Conservation (phyloP, 495 filamentous ascomycete genomes). For the Lineolata rhizophorae region DNA sequence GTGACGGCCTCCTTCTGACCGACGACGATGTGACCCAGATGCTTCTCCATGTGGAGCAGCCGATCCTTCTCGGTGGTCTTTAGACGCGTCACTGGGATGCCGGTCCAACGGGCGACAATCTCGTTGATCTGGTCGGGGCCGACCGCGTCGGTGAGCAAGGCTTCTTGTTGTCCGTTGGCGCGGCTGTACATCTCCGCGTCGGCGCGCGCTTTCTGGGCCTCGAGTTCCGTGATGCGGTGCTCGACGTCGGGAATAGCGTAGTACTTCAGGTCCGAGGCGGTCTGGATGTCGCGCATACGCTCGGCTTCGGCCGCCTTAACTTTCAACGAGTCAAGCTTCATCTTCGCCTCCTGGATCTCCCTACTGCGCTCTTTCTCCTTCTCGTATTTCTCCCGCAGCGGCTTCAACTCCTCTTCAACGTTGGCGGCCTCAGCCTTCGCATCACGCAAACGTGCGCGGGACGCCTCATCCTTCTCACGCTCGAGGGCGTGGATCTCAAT, state of each 20-base stretch:
- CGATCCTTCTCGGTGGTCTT: constrained; percentile 96
- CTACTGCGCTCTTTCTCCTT: constrained; percentile 69
- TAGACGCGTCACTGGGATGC: constrained; percentile 83
- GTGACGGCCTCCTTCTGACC: constrained; percentile 90
- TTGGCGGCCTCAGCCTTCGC: constrained; percentile 84
- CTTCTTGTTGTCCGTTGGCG: constrained; percentile 33
- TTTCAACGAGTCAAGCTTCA: constrained; percentile 72
- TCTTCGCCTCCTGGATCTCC: constrained; percentile 87
- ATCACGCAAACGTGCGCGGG: constrained; percentile 51
- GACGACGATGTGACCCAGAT: constrained; percentile 61
- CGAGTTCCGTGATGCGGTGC: constrained; percentile 51
- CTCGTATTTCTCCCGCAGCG: constrained; percentile 88
- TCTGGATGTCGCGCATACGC: constrained; percentile 55
- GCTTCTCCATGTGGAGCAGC: constrained; percentile 80
- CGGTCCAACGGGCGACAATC: constrained; percentile 88
- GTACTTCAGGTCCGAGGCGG: constrained; percentile 82
- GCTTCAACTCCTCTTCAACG: constrained; percentile 72
- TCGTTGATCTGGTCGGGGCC: constrained; percentile 98
- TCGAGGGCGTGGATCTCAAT: constrained; percentile 92
- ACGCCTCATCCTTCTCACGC: constrained; percentile 86
- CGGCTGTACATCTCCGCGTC: constrained; percentile 49
- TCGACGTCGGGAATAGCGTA: constrained; percentile 92
- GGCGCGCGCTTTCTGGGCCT: constrained; percentile 51
- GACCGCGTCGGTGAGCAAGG: constrained; percentile 73
- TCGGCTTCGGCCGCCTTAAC: constrained; percentile 86